A percentile compares a stretch with the other conserved stretches of the same genome.
phyloP scores from a whole-genome alignment of 2,329 filamentous ascomycete species.

The Fusarium bulbicola region DNA sequence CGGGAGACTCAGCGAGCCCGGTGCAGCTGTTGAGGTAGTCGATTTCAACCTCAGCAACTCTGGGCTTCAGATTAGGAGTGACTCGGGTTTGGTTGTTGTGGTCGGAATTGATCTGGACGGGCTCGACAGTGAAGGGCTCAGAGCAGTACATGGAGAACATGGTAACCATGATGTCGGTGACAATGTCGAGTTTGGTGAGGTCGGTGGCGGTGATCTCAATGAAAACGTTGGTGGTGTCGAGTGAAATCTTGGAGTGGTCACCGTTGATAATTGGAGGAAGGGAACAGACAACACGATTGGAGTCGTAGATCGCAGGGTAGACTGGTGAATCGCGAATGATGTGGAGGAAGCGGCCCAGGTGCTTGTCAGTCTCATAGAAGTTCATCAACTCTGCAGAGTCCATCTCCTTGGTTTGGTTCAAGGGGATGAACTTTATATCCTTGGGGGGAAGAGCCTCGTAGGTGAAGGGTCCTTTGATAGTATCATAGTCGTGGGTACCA shows the following conservation, averaged over 20 bases:
- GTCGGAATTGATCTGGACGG: slow-evolving; percentile 88
- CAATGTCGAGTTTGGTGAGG: slow-evolving; percentile 94
- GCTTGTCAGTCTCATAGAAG: slow-evolving; percentile 95
- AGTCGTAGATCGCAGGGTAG: slow-evolving; percentile 95
- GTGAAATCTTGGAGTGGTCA: slow-evolving; percentile 93
- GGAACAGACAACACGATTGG: slow-evolving; percentile 86
- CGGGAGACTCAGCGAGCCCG: slow-evolving; percentile 78
- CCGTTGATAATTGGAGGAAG: slow-evolving; percentile 98
- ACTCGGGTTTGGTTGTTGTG: slow-evolving; percentile 87
- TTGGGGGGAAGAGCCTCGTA: slow-evolving; percentile 94
- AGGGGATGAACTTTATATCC: slow-evolving; percentile 87
- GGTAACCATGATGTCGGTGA: slow-evolving; percentile 92
- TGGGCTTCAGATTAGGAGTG: slow-evolving; percentile 81
- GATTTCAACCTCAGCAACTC: slow-evolving; percentile 82
- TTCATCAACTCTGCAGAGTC: slow-evolving; percentile 88
- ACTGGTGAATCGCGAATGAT: slow-evolving; percentile 94
- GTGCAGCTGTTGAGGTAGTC: slow-evolving; percentile 95
- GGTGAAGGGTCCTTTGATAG: slow-evolving; percentile 91
- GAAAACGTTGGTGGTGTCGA: slow-evolving; percentile 91
- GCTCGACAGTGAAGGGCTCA: slow-evolving; percentile 92
- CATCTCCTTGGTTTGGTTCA: slow-evolving; percentile 94
- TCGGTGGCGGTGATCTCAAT: slow-evolving; percentile 98
- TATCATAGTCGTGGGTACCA: slow-evolving; percentile 96
- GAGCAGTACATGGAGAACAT: slow-evolving; percentile 96
- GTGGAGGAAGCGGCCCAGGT: slow-evolving; percentile 88